A percentile compares a stretch with the other conserved stretches of the same genome.
Conservation (phyloP, 148 eudicot species). For the Spergularia marina region DNA sequence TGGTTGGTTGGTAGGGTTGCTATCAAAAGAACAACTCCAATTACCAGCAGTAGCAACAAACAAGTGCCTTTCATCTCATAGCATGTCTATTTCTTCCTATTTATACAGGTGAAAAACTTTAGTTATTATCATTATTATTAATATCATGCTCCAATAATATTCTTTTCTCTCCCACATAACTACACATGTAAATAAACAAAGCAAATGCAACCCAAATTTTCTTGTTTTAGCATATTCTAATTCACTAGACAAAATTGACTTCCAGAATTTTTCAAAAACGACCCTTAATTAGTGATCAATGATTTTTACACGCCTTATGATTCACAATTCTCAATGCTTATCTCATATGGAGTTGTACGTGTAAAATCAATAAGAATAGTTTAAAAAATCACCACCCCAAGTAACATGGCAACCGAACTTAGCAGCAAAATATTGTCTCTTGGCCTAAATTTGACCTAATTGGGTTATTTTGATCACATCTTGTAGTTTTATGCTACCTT, state of each 20-base stretch:
- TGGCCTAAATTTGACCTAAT: constrained; percentile 6
- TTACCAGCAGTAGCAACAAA: constrained; percentile 33
- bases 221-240: constrained; percentile 21
- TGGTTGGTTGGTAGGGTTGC: constrained; percentile 34
- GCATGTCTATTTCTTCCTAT: background rate
- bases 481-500: background rate
- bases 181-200: background rate
- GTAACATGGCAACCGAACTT: background rate
- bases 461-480: background rate
- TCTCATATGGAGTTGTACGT: no score
- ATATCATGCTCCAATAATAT: background rate
- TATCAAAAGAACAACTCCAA: constrained; percentile 34
- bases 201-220: constrained; percentile 11
- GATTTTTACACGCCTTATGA: no score
- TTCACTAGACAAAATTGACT: constrained; percentile 24
- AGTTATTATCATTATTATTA: background rate
- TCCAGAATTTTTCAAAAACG: constrained; percentile 26
- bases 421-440: background rate
- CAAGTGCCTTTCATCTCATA: constrained; percentile 17
- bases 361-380: no score
- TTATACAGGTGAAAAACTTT: background rate
- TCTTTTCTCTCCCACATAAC: background rate
- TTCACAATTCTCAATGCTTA: no score
- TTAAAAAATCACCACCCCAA: no score
- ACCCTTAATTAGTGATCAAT: background rate